phyloP scores from a whole-genome alignment of 2,329 filamentous ascomycete species.

The Corinectria fuckeliana region DNA sequence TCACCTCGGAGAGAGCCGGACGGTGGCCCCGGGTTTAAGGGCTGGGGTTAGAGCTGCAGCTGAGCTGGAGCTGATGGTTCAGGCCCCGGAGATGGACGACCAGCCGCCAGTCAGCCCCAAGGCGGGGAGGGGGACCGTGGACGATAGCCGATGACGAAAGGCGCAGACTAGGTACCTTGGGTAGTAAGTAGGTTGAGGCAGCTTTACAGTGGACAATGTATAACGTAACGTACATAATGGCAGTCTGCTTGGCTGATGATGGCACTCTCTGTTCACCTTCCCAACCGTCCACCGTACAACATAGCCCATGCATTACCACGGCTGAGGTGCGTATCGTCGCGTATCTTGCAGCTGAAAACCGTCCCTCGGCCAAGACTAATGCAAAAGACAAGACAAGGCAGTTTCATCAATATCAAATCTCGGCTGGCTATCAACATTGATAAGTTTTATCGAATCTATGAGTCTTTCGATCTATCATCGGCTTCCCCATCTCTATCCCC shows the following conservation, averaged over 20 bases:
- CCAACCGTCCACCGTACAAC: not conserved
- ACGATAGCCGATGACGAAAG: not conserved
- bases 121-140: not conserved
- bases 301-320: conserved; percentile 1
- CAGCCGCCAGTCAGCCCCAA: no score
- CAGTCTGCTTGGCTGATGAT: not conserved
- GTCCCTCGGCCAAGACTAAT: conserved; percentile 1
- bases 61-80: conserved; percentile 26
- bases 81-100: conserved; percentile 25
- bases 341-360: conserved; percentile 6
- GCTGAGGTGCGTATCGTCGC: not conserved
- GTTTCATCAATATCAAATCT: not conserved
- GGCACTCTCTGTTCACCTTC: not conserved
- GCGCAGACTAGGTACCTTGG: not conserved
- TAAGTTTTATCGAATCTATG: conserved; percentile 3
- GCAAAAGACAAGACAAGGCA: conserved; percentile 1
- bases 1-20: conserved; percentile 27
- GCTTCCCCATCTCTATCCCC: not conserved
- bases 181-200: not conserved
- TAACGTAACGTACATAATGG: conserved; percentile 17
- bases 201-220: conserved; percentile 18
- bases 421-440: conserved; percentile 6
- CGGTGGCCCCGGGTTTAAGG: conserved; percentile 10
- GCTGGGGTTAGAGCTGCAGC: conserved; percentile 4
- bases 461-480: conserved; percentile 1